Conservation (phyloP, 2,329 filamentous ascomycete genomes). For the Trichophyton equinum region DNA sequence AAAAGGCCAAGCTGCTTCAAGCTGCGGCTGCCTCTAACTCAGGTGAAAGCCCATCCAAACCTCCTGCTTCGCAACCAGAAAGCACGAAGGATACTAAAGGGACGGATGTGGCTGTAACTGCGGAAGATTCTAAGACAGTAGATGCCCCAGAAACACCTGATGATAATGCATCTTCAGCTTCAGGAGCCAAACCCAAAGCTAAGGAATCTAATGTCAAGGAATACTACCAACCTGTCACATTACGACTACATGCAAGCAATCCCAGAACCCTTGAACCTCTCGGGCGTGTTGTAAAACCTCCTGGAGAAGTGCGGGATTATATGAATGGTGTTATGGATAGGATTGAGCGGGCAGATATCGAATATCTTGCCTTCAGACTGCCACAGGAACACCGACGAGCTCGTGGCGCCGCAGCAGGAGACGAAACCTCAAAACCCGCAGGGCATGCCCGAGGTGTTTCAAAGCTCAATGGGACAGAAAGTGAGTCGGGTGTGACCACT, state of each 20-base stretch:
- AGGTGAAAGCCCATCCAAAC: conserved; percentile 9
- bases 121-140: conserved; percentile 14
- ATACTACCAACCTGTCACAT: conserved; percentile 43
- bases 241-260: conserved; percentile 43
- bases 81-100: neutral
- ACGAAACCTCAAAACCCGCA: conserved; percentile 11
- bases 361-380: conserved; percentile 44
- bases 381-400: conserved; percentile 29
- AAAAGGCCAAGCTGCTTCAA: conserved; percentile 21
- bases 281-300: conserved; percentile 43
- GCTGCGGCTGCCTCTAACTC: conserved; percentile 15
- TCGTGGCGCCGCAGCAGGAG: conserved; percentile 18
- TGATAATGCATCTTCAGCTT: conserved; percentile 6
- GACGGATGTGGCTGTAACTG: conserved; percentile 13
- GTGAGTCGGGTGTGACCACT: neutral
- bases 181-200: conserved; percentile 15
- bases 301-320: conserved; percentile 40
- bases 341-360: conserved; percentile 42
- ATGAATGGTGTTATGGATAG: conserved; percentile 48
- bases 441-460: neutral
- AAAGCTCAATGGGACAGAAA: neutral
- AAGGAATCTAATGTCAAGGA: conserved; percentile 33
- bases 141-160: conserved; percentile 6
- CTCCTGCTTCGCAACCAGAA: conserved; percentile 2
- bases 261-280: conserved; percentile 44